Conservation (phyloP, 306 rosid species). For the Vigna nakashimae region DNA sequence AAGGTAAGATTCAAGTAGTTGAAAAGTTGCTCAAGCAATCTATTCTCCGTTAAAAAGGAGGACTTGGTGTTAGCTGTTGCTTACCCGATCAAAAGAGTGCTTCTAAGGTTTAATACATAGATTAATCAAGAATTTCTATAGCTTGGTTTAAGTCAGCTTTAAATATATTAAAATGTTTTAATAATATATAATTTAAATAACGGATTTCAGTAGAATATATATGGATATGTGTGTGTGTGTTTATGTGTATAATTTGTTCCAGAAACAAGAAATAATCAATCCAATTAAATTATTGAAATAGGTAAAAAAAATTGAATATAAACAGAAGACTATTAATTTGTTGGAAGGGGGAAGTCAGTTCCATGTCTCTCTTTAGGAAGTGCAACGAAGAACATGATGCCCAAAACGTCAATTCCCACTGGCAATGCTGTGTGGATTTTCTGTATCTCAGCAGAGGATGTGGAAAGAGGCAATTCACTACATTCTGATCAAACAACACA, state of each 20-base stretch:
- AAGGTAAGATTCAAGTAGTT: constrained; percentile 1
- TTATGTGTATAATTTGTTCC: not conserved
- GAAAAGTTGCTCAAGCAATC: constrained; percentile 22
- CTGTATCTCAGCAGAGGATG: constrained; percentile 59
- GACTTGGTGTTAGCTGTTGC: not conserved
- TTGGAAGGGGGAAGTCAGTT: constrained; percentile 69
- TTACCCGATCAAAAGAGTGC: not conserved
- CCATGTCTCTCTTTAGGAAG: constrained; percentile 80
- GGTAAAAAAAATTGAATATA: constrained; percentile 9
- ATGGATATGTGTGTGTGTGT: no score
- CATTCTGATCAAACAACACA: constrained; percentile 70
- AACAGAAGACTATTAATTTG: constrained; percentile 34
- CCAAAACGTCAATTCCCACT: constrained; percentile 62
- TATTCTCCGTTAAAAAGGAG: not conserved
- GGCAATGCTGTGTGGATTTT: constrained; percentile 69
- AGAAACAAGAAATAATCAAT: not conserved
- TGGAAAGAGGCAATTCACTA: constrained; percentile 69
- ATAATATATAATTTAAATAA: not conserved
- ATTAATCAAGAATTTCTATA: constrained; percentile 1
- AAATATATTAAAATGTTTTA: not conserved
- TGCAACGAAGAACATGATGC: constrained; percentile 62
- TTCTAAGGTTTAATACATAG: not conserved
- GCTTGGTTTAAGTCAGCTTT: not conserved
- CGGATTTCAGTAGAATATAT: not conserved
- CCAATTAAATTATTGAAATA: constrained; percentile 12